These are phyloP conservation scores for Hymenoscyphus occultus DNA, from an alignment of 2,329 filamentous ascomycete genomes.

Conservation along the genomic window DNA sequence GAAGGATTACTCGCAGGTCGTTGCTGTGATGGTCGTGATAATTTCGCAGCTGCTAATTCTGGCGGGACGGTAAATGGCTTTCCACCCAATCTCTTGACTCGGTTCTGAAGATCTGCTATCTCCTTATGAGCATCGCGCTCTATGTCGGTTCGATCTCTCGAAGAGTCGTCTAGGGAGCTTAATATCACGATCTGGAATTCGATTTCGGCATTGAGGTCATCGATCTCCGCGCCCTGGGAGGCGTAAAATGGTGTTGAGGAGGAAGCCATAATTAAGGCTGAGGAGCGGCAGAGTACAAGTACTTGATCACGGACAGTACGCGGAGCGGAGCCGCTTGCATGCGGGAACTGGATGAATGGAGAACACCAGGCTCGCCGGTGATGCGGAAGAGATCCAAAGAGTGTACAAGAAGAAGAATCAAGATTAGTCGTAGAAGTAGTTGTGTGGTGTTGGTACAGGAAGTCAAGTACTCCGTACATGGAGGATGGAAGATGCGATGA, in stretches of 20 bases:
- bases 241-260: not conserved
- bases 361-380: not conserved
- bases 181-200: constrained; percentile 44
- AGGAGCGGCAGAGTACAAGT: not conserved
- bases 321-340: not conserved
- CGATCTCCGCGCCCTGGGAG: not conserved
- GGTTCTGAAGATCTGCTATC: constrained; percentile 21
- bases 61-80: not conserved
- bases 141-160: constrained; percentile 30
- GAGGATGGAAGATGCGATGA: too few species aligned
- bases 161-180: constrained; percentile 39
- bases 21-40: constrained; percentile 8
- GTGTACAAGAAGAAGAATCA: not conserved
- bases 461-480: not conserved
- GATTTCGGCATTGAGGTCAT: constrained; percentile 42
- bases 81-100: not conserved
- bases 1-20: constrained; percentile 2
- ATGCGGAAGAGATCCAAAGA: not conserved
- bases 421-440: not conserved
- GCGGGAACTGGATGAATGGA: not conserved
- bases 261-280: constrained; percentile 7
- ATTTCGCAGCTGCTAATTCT: not conserved
- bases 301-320: not conserved
- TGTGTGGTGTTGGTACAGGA: not conserved
- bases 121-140: constrained; percentile 28